Evolutionary conservation across 495 filamentous ascomycete species (phyloP).

Genomic region (Aspergillus haitiensis): DNA sequence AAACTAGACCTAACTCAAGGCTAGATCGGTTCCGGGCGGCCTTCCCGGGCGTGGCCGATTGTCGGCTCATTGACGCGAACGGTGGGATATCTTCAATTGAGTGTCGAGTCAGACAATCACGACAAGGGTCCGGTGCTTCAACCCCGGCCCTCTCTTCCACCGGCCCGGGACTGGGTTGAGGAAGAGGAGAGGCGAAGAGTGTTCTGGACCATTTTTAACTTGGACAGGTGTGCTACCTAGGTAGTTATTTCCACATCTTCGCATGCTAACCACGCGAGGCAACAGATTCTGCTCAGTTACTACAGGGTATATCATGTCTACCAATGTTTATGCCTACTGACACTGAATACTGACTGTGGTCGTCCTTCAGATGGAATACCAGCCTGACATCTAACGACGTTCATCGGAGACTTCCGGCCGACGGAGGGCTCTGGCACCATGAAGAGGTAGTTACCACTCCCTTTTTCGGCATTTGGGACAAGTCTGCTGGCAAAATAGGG

Average conservation of each 20-base stretch:
- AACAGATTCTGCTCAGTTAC: background rate
- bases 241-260: no score
- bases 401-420: constrained; percentile 2
- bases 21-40: background rate
- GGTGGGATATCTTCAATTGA: constrained; percentile 6
- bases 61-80: constrained; percentile 4
- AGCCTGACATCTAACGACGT: constrained; percentile 6
- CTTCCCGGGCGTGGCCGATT: constrained; percentile 1
- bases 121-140: constrained; percentile 1
- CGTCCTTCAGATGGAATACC: background rate
- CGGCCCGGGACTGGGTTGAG: background rate
- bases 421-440: constrained; percentile 3
- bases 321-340: no score
- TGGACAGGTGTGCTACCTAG: background rate
- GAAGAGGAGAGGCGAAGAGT: constrained; percentile 2
- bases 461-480: constrained; percentile 8
- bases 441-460: background rate
- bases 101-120: constrained; percentile 7
- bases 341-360: background rate
- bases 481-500: constrained; percentile 1
- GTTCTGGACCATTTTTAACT: constrained; percentile 8
- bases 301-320: background rate
- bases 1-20: background rate
- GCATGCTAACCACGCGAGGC: background rate
- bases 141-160: background rate